Conservation (phyloP, 768 basidiomycete species). For the Leccinum subtestaceum region DNA sequence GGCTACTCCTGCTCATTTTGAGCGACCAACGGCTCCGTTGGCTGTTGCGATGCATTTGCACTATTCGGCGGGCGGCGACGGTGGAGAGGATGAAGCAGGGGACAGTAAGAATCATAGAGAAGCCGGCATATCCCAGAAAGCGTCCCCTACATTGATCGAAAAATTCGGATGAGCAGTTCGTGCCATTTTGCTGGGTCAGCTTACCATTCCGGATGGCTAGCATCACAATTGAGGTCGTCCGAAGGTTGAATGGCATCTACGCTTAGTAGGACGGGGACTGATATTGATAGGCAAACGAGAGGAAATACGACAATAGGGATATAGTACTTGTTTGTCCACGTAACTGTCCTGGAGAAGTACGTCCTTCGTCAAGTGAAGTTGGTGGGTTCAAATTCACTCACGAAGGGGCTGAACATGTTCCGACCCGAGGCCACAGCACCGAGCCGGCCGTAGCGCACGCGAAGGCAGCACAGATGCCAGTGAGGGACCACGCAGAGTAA, state of each 20-base stretch:
- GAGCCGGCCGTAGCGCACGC: slow-evolving; percentile 48
- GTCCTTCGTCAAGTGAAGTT: background rate
- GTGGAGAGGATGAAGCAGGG: slow-evolving; percentile 51
- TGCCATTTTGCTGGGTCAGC: slow-evolving; percentile 12
- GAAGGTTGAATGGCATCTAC: slow-evolving; percentile 44
- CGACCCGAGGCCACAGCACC: slow-evolving; percentile 36
- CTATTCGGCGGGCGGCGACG: slow-evolving; percentile 13
- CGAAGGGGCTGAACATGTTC: slow-evolving; percentile 27
- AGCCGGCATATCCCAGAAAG: slow-evolving; percentile 60
- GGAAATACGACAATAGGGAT: slow-evolving; percentile 51
- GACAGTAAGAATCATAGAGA: slow-evolving; percentile 47
- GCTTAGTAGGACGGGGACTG: slow-evolving; percentile 43
- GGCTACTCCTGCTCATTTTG: background rate
- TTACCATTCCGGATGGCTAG: slow-evolving; percentile 56
- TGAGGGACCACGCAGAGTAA: slow-evolving; percentile 41
- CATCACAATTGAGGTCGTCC: slow-evolving; percentile 60
- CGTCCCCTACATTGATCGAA: slow-evolving; percentile 46
- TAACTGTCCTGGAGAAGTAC: slow-evolving; percentile 37
- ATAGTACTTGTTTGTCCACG: slow-evolving; percentile 47
- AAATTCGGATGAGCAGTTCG: slow-evolving; percentile 1
- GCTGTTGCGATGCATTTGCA: slow-evolving; percentile 23
- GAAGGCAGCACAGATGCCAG: slow-evolving; percentile 43
- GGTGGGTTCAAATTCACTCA: slow-evolving; percentile 7
- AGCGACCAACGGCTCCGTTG: slow-evolving; percentile 8
- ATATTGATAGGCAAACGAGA: slow-evolving; percentile 39